phyloP scores from a whole-genome alignment of 768 basidiomycete genomes.

The Lactifluus piperatus region DNA sequence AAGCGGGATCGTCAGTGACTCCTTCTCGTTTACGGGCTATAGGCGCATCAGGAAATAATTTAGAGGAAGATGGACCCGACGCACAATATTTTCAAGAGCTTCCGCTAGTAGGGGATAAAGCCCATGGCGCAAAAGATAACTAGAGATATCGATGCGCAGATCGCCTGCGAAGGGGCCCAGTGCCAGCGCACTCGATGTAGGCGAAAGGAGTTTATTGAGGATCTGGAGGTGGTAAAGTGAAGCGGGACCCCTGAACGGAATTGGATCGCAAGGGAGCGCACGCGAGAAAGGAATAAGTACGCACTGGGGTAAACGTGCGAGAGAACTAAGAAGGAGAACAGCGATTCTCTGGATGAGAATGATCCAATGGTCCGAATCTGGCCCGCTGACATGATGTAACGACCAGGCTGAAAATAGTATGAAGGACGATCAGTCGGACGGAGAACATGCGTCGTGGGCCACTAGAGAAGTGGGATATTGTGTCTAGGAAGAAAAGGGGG shows the following conservation, averaged over 20 bases:
- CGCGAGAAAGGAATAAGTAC: constrained; percentile 22
- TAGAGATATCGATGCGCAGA: constrained; percentile 1
- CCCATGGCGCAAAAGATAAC: background rate
- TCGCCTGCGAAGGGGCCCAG: constrained; percentile 4
- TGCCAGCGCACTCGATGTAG: constrained; percentile 1
- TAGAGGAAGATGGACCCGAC: constrained; percentile 23
- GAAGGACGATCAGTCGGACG: constrained; percentile 21
- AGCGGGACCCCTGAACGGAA: background rate
- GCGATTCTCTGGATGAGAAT: constrained; percentile 45
- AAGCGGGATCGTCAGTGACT: constrained; percentile 42
- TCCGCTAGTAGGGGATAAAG: constrained; percentile 3
- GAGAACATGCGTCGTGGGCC: background rate
- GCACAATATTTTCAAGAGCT: constrained; percentile 49
- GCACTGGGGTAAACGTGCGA: constrained; percentile 43
- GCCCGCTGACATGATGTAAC: constrained; percentile 32
- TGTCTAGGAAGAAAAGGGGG: background rate
- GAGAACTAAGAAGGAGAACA: constrained; percentile 42
- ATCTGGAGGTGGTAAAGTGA: background rate
- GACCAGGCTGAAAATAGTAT: constrained; percentile 29
- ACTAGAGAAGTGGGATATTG: no score
- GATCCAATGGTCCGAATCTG: constrained; percentile 45
- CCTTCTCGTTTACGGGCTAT: constrained; percentile 52
- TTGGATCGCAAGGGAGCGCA: background rate
- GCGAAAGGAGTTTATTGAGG: constrained; percentile 3
- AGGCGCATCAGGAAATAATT: background rate